phyloP scores from a whole-genome alignment of 805 yeast genomes.

The Nakazawaea holstii region DNA sequence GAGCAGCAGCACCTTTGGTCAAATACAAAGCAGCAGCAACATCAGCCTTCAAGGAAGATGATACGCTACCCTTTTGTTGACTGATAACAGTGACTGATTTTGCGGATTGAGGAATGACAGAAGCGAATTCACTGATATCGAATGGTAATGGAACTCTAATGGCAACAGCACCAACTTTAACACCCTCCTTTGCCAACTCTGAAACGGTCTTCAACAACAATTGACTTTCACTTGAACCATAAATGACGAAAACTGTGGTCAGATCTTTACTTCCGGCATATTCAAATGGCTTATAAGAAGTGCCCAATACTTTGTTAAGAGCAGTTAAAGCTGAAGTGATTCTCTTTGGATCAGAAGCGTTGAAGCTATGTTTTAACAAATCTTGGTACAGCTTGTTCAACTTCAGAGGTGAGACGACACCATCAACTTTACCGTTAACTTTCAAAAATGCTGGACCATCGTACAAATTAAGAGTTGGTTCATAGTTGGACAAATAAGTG shows the following conservation, averaged over 20 bases:
- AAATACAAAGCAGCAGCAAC: conserved; percentile 67
- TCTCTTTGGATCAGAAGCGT: conserved; percentile 28
- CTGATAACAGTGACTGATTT: conserved; percentile 64
- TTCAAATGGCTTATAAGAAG: conserved; percentile 57
- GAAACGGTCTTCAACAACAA: conserved; percentile 42
- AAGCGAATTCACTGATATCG: conserved; percentile 53
- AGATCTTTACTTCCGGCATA: conserved; percentile 64
- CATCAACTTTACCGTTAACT: conserved; percentile 40
- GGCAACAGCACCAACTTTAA: conserved; percentile 58
- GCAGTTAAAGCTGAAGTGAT: conserved; percentile 40
- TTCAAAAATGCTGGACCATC: conserved; percentile 71
- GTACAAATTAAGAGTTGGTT: conserved; percentile 66
- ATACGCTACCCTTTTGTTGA: conserved; percentile 35
- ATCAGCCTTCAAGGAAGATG: conserved; percentile 59
- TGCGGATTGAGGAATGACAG: conserved; percentile 51
- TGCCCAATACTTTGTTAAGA: conserved; percentile 50
- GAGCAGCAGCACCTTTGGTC: conserved; percentile 34
- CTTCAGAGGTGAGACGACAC: conserved; percentile 37
- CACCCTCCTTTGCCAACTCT: conserved; percentile 25
- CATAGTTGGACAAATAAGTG: conserved; percentile 52
- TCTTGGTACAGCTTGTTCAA: conserved; percentile 33
- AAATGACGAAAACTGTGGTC: conserved; percentile 67
- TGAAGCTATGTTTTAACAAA: conserved; percentile 26
- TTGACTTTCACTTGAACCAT: conserved; percentile 66
- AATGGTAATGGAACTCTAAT: conserved; percentile 81